Evolutionary conservation across 441 rosid species (phyloP).

Genomic region (Pelargonium myrrhifolium): DNA sequence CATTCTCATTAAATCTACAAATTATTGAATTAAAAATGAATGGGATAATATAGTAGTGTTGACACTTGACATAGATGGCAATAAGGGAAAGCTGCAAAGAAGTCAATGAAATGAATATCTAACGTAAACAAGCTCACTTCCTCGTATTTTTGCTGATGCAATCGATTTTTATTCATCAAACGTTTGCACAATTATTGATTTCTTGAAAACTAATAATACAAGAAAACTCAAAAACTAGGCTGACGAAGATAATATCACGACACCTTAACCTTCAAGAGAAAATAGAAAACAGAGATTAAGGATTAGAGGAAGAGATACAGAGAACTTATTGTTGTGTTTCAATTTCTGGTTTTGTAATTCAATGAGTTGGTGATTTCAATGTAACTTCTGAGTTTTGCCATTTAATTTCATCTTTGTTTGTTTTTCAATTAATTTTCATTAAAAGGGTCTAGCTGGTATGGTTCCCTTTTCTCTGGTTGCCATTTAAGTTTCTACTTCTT

Average conservation of each 20-base stretch:
- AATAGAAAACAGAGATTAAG: not conserved
- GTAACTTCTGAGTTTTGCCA: not conserved
- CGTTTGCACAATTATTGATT: not conserved
- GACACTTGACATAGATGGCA: conserved; percentile 5
- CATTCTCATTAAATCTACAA: not conserved
- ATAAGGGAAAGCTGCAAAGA: not conserved
- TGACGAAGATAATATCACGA: not conserved
- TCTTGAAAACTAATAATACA: not conserved
- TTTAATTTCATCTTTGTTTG: conserved; percentile 3
- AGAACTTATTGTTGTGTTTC: not conserved
- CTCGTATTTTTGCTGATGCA: not conserved
- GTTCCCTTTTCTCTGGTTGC: conserved; percentile 3
- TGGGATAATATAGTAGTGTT: not conserved
- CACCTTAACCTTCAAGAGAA: not conserved
- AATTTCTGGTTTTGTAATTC: conserved; percentile 1
- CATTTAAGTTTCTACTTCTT: not conserved
- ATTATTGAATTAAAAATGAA: not conserved
- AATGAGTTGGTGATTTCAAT: not conserved
- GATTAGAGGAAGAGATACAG: not conserved
- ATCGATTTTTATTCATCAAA: not conserved
- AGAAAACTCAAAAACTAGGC: not conserved
- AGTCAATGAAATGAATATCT: conserved; percentile 1
- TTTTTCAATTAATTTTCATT: not conserved
- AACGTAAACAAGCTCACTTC: not conserved
- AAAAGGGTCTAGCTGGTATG: conserved; percentile 1